phyloP scores from a whole-genome alignment of 192 early-diverging fungal genomes.

The Lobulomyces angularis region DNA sequence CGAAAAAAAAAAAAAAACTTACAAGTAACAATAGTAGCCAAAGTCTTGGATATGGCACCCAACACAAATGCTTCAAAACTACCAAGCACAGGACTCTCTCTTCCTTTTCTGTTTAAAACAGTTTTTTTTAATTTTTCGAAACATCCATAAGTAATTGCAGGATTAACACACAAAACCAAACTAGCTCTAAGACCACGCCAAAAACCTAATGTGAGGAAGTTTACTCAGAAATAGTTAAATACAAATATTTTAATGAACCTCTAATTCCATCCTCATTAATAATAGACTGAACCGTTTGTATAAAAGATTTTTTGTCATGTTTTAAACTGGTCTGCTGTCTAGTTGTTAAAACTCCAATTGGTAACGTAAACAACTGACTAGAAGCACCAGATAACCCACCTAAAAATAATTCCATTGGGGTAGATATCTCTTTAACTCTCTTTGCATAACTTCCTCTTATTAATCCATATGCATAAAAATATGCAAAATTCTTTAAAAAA shows the following conservation, averaged over 20 bases:
- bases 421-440: conserved; percentile 50
- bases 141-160: conserved; percentile 92
- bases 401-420: conserved; percentile 69
- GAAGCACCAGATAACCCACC: conserved; percentile 84
- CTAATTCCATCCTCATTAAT: conserved; percentile 58
- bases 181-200: conserved; percentile 91
- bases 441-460: conserved; percentile 24
- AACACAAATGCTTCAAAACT: conserved; percentile 81
- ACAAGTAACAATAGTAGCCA: conserved; percentile 61
- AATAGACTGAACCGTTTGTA: conserved; percentile 55
- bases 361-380: conserved; percentile 79
- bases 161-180: conserved; percentile 82
- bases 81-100: conserved; percentile 30
- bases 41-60: conserved; percentile 85
- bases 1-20: conserved; percentile 11
- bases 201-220: conserved; percentile 52
- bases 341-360: conserved; percentile 88
- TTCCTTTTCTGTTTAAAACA: conserved; percentile 10
- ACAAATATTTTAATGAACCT: too few relatives aligned
- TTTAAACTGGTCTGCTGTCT: conserved; percentile 73
- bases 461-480: conserved; percentile 46
- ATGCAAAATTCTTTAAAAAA: conserved; percentile 15
- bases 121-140: conserved; percentile 60
- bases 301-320: conserved; percentile 50
- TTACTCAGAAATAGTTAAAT: too few relatives aligned